A percentile compares a stretch with the other conserved stretches of the same genome.
These are phyloP conservation scores for Penicillium parvum DNA, from an alignment of 495 filamentous ascomycete genomes.

Conservation along the genomic window DNA sequence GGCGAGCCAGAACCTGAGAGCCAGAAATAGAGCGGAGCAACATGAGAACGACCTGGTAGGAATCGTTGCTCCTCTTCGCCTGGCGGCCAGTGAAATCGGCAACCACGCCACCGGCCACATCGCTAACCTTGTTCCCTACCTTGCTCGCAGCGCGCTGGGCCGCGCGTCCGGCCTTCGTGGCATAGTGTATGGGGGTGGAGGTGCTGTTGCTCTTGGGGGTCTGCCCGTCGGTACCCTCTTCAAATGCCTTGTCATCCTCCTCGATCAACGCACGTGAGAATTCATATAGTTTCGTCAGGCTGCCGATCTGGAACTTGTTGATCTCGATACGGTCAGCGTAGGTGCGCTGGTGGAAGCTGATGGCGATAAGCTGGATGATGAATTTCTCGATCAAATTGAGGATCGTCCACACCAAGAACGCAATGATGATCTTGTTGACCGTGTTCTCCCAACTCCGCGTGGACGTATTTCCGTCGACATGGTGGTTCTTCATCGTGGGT, in stretches of 20 bases:
- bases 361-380: constrained; percentile 89
- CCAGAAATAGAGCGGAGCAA: constrained; percentile 67
- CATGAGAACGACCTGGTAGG: constrained; percentile 74
- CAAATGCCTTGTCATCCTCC: constrained; percentile 68
- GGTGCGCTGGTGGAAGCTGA: constrained; percentile 86
- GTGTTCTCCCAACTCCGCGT: constrained; percentile 66
- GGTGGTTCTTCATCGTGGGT: constrained; percentile 66
- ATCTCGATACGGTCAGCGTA: constrained; percentile 89
- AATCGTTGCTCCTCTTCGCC: constrained; percentile 68
- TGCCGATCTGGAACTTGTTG: constrained; percentile 84
- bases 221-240: constrained; percentile 40
- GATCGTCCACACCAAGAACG: constrained; percentile 71
- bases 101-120: constrained; percentile 81
- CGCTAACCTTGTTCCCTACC: constrained; percentile 79
- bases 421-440: constrained; percentile 83
- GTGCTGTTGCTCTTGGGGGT: constrained; percentile 59
- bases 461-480: constrained; percentile 50
- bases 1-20: constrained; percentile 81
- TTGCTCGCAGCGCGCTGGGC: constrained; percentile 70
- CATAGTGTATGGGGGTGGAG: constrained; percentile 63
- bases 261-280: constrained; percentile 71
- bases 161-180: constrained; percentile 61
- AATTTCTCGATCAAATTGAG: constrained; percentile 92
- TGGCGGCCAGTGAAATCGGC: constrained; percentile 87
- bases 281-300: constrained; percentile 74